These are phyloP conservation scores for Aspergillus caelatus DNA, from an alignment of 2,329 filamentous ascomycete species.

Conservation along the genomic window DNA sequence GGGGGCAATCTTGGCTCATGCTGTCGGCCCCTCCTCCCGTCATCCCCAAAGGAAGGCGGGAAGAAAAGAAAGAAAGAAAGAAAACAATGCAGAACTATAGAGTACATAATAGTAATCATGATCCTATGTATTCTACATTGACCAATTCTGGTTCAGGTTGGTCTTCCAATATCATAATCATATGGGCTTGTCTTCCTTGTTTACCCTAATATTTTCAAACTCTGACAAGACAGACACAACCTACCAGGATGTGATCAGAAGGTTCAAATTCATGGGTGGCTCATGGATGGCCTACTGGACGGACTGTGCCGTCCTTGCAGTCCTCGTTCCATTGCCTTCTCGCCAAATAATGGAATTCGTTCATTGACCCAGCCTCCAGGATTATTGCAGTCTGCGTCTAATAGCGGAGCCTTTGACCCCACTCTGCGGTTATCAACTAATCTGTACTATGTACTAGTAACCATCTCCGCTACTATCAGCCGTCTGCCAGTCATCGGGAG, in stretches of 20 bases:
- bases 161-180: no score
- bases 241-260: background rate
- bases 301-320: constrained; percentile 10
- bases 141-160: no score
- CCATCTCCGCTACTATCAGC: constrained; percentile 19
- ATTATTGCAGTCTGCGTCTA: constrained; percentile 26
- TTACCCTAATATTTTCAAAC: background rate
- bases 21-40: background rate
- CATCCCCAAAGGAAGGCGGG: background rate
- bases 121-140: no score
- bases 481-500: constrained; percentile 27
- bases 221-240: background rate
- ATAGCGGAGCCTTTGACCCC: constrained; percentile 23
- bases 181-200: background rate
- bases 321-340: constrained; percentile 18
- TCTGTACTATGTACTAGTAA: background rate
- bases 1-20: background rate
- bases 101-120: no score
- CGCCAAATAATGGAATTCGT: constrained; percentile 15
- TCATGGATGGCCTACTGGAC: background rate
- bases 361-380: constrained; percentile 24
- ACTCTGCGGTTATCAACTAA: constrained; percentile 26
- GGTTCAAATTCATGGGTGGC: background rate
- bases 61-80: background rate
- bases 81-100: background rate